phyloP scores from a whole-genome alignment of 148 eudicot genomes.

The Rhododendron henanense region DNA sequence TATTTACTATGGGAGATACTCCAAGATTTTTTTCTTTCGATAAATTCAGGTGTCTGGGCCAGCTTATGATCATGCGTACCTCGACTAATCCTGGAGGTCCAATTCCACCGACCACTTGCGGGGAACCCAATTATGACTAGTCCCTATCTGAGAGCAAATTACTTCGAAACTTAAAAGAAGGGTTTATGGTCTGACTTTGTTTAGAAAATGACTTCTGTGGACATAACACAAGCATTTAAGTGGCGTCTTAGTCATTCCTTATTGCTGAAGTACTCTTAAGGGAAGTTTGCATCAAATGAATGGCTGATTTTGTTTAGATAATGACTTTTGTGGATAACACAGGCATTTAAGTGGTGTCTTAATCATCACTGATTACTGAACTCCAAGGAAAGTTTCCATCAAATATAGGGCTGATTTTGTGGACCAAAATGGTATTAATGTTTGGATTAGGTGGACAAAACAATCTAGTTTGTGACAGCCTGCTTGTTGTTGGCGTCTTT shows the following conservation, averaged over 20 bases:
- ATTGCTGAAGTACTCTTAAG: background rate
- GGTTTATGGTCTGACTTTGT: background rate
- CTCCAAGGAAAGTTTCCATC: background rate
- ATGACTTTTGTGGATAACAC: slow-evolving; percentile 1
- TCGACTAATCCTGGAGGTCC: too few relatives aligned
- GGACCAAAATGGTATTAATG: background rate
- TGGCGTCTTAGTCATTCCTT: background rate
- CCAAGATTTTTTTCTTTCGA: background rate
- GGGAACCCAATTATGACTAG: background rate
- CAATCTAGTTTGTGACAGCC: background rate
- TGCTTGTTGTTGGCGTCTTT: slow-evolving; percentile 1
- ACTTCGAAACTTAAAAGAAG: background rate
- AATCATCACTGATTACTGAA: background rate
- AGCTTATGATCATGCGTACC: too few relatives aligned
- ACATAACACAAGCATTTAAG: background rate
- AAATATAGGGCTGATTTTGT: background rate
- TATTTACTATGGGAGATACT: background rate
- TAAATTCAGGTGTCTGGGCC: too few relatives aligned
- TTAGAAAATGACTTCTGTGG: background rate
- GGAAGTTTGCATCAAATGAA: background rate
- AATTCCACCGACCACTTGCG: too few relatives aligned
- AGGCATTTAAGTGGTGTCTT: background rate
- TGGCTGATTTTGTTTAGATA: background rate
- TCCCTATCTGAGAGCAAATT: background rate
- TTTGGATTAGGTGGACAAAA: background rate